Conservation (phyloP, 2,329 filamentous ascomycete genomes). For the Penicillium italicum region DNA sequence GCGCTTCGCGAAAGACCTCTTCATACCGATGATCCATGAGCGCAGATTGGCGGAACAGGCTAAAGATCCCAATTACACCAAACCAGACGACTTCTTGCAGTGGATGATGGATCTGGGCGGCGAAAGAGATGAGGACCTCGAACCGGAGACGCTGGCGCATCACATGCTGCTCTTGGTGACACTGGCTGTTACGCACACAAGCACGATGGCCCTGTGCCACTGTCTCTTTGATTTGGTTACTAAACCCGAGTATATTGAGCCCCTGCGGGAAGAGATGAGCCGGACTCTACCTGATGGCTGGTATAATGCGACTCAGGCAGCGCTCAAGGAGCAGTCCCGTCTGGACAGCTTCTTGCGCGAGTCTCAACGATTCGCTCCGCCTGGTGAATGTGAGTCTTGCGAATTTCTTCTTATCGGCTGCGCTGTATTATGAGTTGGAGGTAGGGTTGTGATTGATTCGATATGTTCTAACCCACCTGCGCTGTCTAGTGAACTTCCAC, state of each 20-base stretch:
- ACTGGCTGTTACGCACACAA: conserved; percentile 29
- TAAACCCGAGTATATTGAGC: conserved; percentile 48
- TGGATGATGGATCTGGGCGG: conserved; percentile 33
- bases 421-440: not conserved
- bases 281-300: conserved; percentile 23
- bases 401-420: not conserved
- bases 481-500: conserved; percentile 26
- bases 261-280: conserved; percentile 51
- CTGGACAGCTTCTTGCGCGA: conserved; percentile 33
- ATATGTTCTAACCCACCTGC: not conserved
- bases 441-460: not conserved
- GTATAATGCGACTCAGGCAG: conserved; percentile 22
- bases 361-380: conserved; percentile 29
- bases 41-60: conserved; percentile 24
- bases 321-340: conserved; percentile 18
- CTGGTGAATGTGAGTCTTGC: conserved; percentile 24
- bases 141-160: conserved; percentile 25
- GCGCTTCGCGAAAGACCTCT: conserved; percentile 30
- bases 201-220: conserved; percentile 36
- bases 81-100: conserved; percentile 33
- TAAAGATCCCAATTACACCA: conserved; percentile 16
- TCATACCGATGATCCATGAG: conserved; percentile 33
- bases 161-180: conserved; percentile 27
- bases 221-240: conserved; percentile 52
- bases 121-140: conserved; percentile 16